A percentile compares a stretch with the other conserved stretches of the same genome.
These are phyloP conservation scores for Phaffia australis DNA, from an alignment of 768 basidiomycete genomes.

Conservation along the genomic window DNA sequence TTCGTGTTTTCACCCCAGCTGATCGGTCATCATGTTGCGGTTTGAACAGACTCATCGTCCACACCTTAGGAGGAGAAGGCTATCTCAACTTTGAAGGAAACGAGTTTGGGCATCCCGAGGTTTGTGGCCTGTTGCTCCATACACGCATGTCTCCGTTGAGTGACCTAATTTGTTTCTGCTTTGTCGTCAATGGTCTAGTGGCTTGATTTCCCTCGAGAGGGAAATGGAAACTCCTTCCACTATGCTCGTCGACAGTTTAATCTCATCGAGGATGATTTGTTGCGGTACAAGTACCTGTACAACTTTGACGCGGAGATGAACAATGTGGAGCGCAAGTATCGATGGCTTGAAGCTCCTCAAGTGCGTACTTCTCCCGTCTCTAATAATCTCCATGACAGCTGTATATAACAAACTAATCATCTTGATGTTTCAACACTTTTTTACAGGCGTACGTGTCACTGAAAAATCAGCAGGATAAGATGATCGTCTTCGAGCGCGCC, in stretches of 20 bases:
- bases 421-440: neutral
- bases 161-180: constrained; percentile 4
- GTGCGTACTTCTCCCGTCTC: constrained; percentile 40
- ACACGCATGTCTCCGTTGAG: neutral
- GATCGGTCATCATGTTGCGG: neutral
- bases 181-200: constrained; percentile 46
- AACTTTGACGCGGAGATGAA: constrained; percentile 93
- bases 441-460: constrained; percentile 78
- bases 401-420: neutral
- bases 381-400: no score
- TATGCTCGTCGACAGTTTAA: constrained; percentile 97
- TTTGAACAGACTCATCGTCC: constrained; percentile 60
- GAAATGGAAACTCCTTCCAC: constrained; percentile 91
- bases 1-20: neutral
- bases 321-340: constrained; percentile 60
- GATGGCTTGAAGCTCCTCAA: constrained; percentile 74
- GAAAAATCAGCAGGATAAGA: constrained; percentile 85
- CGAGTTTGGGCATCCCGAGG: constrained; percentile 97
- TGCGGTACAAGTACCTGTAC: constrained; percentile 91
- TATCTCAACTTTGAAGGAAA: constrained; percentile 98
- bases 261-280: constrained; percentile 66
- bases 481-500: constrained; percentile 86
- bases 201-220: constrained; percentile 97
- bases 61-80: constrained; percentile 89
- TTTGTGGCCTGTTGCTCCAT: constrained; percentile 33